Evolutionary conservation across 148 eudicot species (phyloP).

Genomic region (Spergularia bocconei): DNA sequence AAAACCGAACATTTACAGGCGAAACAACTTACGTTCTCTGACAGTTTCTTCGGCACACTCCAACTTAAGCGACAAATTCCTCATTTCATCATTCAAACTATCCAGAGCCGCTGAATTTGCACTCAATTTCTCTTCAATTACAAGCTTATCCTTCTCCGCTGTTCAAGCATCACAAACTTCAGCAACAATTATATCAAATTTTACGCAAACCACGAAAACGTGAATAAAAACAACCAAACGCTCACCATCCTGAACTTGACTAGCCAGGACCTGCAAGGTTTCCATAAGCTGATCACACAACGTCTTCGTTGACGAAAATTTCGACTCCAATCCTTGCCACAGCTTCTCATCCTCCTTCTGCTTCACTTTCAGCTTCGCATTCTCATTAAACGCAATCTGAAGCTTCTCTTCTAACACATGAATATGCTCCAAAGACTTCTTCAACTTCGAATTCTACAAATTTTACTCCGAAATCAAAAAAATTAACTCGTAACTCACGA

Average conservation of each 20-base stretch:
- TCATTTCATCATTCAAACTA: constrained; percentile 62
- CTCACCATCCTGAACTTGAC: constrained; percentile 82
- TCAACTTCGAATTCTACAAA: constrained; percentile 76
- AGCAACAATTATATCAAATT: not conserved
- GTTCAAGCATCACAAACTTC: constrained; percentile 26
- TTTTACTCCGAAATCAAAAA: not conserved
- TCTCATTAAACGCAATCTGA: constrained; percentile 74
- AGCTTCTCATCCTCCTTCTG: constrained; percentile 90
- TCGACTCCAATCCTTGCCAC: constrained; percentile 86
- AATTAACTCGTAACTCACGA: not conserved
- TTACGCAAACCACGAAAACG: not conserved
- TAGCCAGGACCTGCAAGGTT: constrained; percentile 68
- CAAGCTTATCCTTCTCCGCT: constrained; percentile 83
- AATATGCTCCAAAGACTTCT: constrained; percentile 48
- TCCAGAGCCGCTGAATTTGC: constrained; percentile 55
- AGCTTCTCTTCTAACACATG: constrained; percentile 69
- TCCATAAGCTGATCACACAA: constrained; percentile 78
- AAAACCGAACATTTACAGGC: not conserved
- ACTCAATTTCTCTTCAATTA: constrained; percentile 57
- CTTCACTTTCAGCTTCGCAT: constrained; percentile 82
- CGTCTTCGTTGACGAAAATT: constrained; percentile 75
- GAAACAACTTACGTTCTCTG: constrained; percentile 49
- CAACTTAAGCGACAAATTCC: constrained; percentile 56
- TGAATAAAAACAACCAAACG: not conserved
- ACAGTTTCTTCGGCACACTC: constrained; percentile 69